Base-by-base conservation (phyloP, 805 yeast species). In the Soucietia sequanensis region DNA sequence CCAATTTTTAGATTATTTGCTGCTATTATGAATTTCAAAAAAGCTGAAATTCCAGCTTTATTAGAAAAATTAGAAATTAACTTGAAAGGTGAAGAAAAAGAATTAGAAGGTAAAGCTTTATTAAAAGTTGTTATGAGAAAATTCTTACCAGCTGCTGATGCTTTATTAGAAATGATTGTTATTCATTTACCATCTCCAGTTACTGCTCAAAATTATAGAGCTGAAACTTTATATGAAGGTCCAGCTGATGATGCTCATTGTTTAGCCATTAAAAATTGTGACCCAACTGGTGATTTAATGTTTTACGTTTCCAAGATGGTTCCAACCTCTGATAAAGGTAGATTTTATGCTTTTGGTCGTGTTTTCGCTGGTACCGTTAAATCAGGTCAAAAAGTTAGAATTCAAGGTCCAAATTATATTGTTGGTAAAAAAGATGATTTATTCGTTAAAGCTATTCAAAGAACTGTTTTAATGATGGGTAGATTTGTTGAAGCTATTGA, bases 281-380 rank as follows among this genome's bases (percentile, higher is more conserved):
- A 91, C 78, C 96, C 98, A 66, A 83, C 72, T 64, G 96, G 95
- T 60, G 98, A 91, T 68, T 84, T 91, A 67, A 91, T 91, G 99
- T 81, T 91, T 68, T 91, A 91, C 89, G 93, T 91, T 65, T 93
- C 98, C 76, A 91, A 91, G 96, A 91, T 91, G 99, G 98, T 91
- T 58, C 99, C 99, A 75, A 91, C 99, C 70, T 91, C 98, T 59
- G 99, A 91, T 76, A 93, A 91, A 81, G 99, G 99, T 83, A 89
- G 99, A 80, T 91, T 91, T 95, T 91, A 89, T 84, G 99, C 99
- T 67, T 93, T 91, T 79, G 99, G 99, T 76, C 93, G 99, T 82
- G 98, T 91, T 70, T 91, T 91, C 80, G 86, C 98, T 59, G 99
- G 99, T 89, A 91, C 98, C 64, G 97, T 93, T 65, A 86, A 76